These are phyloP conservation scores for Metschnikowia lunata DNA, from an alignment of 805 yeast species.

Conservation along the genomic window DNA sequence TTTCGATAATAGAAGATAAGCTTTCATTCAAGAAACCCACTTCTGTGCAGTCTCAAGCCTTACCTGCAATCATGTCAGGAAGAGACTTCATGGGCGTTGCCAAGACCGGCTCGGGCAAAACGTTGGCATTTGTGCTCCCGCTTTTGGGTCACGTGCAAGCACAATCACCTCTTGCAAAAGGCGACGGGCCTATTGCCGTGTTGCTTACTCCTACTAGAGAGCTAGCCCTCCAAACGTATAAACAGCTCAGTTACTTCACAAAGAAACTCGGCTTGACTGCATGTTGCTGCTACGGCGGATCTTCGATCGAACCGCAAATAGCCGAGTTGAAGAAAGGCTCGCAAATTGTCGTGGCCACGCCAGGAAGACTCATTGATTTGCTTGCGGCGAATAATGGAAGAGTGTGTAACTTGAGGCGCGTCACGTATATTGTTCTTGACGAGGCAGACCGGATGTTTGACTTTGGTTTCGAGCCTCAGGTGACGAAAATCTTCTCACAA, in stretches of 20 bases:
- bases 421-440: slow-evolving; percentile 83
- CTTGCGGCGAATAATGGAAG: slow-evolving; percentile 80
- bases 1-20: slow-evolving; percentile 47
- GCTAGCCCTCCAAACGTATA: slow-evolving; percentile 76
- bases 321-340: slow-evolving; percentile 72
- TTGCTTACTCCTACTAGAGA: slow-evolving; percentile 91
- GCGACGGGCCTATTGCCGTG: slow-evolving; percentile 74
- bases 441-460: slow-evolving; percentile 98
- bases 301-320: slow-evolving; percentile 77
- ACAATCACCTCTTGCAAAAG: slow-evolving; percentile 50
- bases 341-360: slow-evolving; percentile 86
- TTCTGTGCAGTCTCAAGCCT: slow-evolving; percentile 84
- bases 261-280: slow-evolving; percentile 47
- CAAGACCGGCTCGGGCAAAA: slow-evolving; percentile 95
- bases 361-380: slow-evolving; percentile 89
- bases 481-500: slow-evolving; percentile 69
- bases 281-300: slow-evolving; percentile 88
- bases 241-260: slow-evolving; percentile 59
- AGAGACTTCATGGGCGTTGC: slow-evolving; percentile 91
- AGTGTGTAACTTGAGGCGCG: slow-evolving; percentile 59
- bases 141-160: slow-evolving; percentile 78
- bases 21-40: slow-evolving; percentile 64
- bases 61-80: slow-evolving; percentile 89
- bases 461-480: slow-evolving; percentile 96
- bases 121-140: slow-evolving; percentile 82